Evolutionary conservation across 768 basidiomycete species (phyloP).

Genomic region (Tephrocybe sp.): DNA sequence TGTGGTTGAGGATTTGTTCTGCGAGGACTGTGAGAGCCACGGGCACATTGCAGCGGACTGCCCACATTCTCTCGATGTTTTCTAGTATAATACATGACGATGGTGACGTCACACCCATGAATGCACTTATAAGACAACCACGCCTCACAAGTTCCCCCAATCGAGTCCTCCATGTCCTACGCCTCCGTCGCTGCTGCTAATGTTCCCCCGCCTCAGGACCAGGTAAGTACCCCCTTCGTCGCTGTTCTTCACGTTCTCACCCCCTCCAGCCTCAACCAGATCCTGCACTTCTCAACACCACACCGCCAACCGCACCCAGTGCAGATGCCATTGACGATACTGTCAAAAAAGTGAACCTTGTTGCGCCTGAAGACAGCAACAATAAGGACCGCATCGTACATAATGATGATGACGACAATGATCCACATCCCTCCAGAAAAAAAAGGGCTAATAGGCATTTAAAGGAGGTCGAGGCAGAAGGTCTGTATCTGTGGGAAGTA

Average conservation of each 20-base stretch:
- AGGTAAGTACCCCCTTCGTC: slow-evolving; percentile 33
- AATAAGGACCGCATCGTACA: slow-evolving; percentile 17
- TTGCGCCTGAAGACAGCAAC: slow-evolving; percentile 47
- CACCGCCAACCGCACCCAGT: slow-evolving; percentile 34
- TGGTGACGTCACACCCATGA: slow-evolving; percentile 9
- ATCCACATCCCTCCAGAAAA: slow-evolving; percentile 6
- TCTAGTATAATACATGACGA: slow-evolving; percentile 41
- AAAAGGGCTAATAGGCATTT: slow-evolving; percentile 32
- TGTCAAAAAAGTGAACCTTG: slow-evolving; percentile 54
- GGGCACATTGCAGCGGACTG: slow-evolving; percentile 79
- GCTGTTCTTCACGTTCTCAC: slow-evolving; percentile 5
- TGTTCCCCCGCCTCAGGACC: slow-evolving; percentile 45
- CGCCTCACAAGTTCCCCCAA: background rate
- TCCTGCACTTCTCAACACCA: slow-evolving; percentile 59
- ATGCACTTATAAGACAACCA: slow-evolving; percentile 9
- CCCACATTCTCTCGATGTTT: slow-evolving; percentile 85
- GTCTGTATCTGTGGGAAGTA: slow-evolving; percentile 49
- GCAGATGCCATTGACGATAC: slow-evolving; percentile 39
- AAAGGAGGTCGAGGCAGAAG: slow-evolving; percentile 50
- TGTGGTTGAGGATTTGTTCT: slow-evolving; percentile 46
- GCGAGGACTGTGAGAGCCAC: slow-evolving; percentile 82
- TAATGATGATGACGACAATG: slow-evolving; percentile 9
- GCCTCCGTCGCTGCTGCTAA: slow-evolving; percentile 65
- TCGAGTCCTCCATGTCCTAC: slow-evolving; percentile 60
- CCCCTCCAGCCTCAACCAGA: slow-evolving; percentile 59